Evolutionary conservation across 192 early-diverging fungal genomes (phyloP).

Genomic region (Umbelopsis sp.): DNA sequence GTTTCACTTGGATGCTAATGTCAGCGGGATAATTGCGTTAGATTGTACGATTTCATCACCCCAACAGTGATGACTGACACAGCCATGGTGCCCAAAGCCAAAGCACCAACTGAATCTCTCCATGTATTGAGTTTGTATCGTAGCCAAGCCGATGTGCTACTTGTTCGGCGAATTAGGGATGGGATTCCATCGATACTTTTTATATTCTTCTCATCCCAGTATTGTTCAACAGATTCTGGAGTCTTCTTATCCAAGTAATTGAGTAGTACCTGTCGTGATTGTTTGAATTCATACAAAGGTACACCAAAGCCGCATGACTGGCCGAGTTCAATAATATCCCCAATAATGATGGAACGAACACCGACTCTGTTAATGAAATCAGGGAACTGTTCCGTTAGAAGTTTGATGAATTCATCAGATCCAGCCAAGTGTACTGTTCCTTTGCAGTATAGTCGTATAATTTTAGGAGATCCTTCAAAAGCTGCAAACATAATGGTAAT

Average conservation of each 20-base stretch:
- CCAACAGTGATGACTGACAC: neutral
- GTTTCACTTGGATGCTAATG: no score
- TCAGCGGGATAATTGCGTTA: neutral
- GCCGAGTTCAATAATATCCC: conserved; percentile 53
- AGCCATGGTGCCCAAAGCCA: neutral
- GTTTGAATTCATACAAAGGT: conserved; percentile 58
- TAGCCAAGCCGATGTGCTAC: neutral
- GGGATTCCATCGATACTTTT: conserved; percentile 64
- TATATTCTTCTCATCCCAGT: conserved; percentile 46
- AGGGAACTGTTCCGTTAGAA: conserved; percentile 48
- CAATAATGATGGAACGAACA: conserved; percentile 57
- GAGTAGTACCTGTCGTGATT: conserved; percentile 49
- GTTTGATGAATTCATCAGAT: conserved; percentile 44
- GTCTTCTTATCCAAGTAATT: conserved; percentile 42
- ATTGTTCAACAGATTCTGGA: conserved; percentile 30
- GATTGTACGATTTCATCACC: neutral
- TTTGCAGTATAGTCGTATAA: conserved; percentile 57
- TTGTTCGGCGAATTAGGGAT: neutral
- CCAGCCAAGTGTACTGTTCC: conserved; percentile 52
- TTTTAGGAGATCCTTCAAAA: conserved; percentile 64
- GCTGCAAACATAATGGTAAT: conserved; percentile 69
- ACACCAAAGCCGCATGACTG: conserved; percentile 65
- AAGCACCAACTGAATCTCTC: neutral
- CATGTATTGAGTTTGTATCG: neutral
- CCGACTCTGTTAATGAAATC: conserved; percentile 41